These are phyloP conservation scores for Curvularia sp. DNA, from an alignment of 2,329 filamentous ascomycete species.

Conservation along the genomic window DNA sequence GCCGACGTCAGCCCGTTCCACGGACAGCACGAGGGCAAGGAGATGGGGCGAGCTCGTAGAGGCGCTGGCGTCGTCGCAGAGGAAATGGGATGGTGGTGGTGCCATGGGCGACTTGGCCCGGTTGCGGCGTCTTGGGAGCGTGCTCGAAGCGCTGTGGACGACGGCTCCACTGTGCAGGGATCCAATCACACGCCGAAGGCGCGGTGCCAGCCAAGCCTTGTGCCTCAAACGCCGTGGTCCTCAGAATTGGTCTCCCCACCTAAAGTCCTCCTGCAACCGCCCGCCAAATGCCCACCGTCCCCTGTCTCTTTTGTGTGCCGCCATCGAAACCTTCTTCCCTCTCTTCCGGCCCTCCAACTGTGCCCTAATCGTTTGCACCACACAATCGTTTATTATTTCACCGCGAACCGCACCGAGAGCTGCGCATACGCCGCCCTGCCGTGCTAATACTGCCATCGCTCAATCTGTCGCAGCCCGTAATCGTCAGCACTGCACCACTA, in stretches of 20 bases:
- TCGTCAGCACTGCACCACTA: slow-evolving; percentile 25
- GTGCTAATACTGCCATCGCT: slow-evolving; percentile 25
- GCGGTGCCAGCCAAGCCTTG: slow-evolving; percentile 41
- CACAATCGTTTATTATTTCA: slow-evolving; percentile 27
- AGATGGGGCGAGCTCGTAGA: neutral
- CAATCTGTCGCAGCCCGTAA: slow-evolving; percentile 19
- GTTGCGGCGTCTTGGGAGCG: slow-evolving; percentile 29
- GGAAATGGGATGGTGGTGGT: slow-evolving; percentile 35
- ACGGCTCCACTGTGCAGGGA: slow-evolving; percentile 31
- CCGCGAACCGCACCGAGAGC: slow-evolving; percentile 11
- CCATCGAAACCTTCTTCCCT: slow-evolving; percentile 39
- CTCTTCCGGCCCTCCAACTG: slow-evolving; percentile 29
- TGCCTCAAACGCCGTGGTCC: slow-evolving; percentile 45
- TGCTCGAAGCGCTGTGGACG: slow-evolving; percentile 45
- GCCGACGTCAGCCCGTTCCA: neutral
- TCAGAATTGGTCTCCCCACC: slow-evolving; percentile 50
- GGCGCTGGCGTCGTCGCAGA: neutral
- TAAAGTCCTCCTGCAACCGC: slow-evolving; percentile 45
- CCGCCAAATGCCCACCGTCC: slow-evolving; percentile 43
- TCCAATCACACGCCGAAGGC: slow-evolving; percentile 41
- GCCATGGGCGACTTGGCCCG: slow-evolving; percentile 34
- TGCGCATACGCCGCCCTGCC: slow-evolving; percentile 18
- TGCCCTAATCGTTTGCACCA: slow-evolving; percentile 33
- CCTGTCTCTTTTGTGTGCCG: slow-evolving; percentile 38
- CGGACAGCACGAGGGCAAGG: neutral